Conservation (phyloP, 2,329 filamentous ascomycete species). For the Epichloe amarillans region DNA sequence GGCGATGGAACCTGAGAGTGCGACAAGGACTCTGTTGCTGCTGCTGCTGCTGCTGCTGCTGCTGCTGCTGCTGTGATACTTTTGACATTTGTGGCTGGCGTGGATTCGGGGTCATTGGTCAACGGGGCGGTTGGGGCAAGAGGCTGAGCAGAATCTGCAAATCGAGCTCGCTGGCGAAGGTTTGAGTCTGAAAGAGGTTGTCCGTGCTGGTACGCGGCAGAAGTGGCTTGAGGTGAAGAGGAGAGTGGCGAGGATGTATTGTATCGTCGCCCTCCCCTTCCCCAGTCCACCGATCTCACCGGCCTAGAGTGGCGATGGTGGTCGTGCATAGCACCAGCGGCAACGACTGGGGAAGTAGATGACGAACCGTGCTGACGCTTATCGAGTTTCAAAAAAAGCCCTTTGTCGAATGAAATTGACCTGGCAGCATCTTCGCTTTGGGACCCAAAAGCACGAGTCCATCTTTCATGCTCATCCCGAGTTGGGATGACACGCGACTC, state of each 20-base stretch:
- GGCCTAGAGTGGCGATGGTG: constrained; percentile 31
- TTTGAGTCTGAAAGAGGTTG: constrained; percentile 33
- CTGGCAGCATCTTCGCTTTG: constrained; percentile 35
- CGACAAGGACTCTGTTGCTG: background rate
- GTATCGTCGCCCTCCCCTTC: constrained; percentile 16
- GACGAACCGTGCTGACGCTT: constrained; percentile 51
- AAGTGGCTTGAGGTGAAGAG: constrained; percentile 20
- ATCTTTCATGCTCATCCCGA: constrained; percentile 29
- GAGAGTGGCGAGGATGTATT: constrained; percentile 25
- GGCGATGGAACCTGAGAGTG: background rate
- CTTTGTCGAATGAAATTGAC: constrained; percentile 50
- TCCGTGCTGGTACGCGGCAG: constrained; percentile 26
- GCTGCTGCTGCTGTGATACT: background rate
- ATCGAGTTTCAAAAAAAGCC: constrained; percentile 44
- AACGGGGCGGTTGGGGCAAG: background rate
- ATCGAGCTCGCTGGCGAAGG: constrained; percentile 18
- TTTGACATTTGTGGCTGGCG: background rate
- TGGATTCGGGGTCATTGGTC: background rate
- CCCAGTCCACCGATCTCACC: constrained; percentile 30
- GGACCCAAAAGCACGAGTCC: constrained; percentile 25
- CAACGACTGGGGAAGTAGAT: constrained; percentile 38
- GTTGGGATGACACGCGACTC: constrained; percentile 18
- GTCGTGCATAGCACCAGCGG: constrained; percentile 43
- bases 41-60: too few species aligned
- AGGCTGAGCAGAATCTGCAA: background rate